phyloP scores from a whole-genome alignment of 805 yeast species.

The Saturnispora ahearnii region DNA sequence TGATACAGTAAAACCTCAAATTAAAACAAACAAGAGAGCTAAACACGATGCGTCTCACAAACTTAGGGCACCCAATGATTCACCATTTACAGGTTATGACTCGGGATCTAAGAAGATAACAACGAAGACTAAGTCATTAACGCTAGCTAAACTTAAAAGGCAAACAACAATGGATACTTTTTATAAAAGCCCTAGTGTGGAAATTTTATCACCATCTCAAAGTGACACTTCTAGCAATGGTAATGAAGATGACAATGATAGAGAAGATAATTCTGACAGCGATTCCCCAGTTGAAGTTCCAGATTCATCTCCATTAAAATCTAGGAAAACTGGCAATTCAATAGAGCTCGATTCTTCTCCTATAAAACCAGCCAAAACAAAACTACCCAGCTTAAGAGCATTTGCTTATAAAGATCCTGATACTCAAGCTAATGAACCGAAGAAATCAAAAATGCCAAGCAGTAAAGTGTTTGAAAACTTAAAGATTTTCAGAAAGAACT shows the following conservation, averaged over 20 bases:
- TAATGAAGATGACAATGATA: neutral
- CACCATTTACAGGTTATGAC: neutral
- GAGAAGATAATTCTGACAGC: neutral
- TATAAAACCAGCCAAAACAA: conserved; percentile 16
- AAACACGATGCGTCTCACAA: neutral
- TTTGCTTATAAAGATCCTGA: conserved; percentile 29
- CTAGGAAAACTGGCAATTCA: conserved; percentile 5
- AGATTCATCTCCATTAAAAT: conserved; percentile 35
- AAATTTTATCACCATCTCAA: neutral
- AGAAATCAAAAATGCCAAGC: neutral
- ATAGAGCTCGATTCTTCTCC: conserved; percentile 18
- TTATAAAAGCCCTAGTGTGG: neutral
- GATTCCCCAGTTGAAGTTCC: conserved; percentile 37
- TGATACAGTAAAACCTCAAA: neutral
- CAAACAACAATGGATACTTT: neutral
- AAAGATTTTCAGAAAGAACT: conserved; percentile 25
- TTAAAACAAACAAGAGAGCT: neutral
- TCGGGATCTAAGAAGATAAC: neutral
- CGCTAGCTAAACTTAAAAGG: neutral
- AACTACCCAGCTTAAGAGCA: conserved; percentile 29
- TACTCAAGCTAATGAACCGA: neutral
- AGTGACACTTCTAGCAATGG: neutral
- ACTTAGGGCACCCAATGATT: neutral
- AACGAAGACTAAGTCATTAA: neutral
- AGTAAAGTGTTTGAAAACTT: conserved; percentile 17